phyloP scores from a whole-genome alignment of 2,329 filamentous ascomycete genomes.

The Cordyceps cateniannulata region DNA sequence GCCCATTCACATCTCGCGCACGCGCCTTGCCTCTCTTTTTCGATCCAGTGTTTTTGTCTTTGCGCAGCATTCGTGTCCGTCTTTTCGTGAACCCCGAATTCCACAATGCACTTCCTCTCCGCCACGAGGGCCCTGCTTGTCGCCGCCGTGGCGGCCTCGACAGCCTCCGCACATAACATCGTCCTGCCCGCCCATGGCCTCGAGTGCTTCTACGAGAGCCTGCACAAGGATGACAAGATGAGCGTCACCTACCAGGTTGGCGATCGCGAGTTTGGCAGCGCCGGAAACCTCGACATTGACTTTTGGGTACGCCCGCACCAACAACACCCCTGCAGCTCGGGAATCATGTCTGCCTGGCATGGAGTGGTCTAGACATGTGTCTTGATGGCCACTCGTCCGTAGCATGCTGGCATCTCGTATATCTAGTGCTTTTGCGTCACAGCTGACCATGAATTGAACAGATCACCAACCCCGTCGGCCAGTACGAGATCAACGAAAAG shows the following conservation, averaged over 20 bases:
- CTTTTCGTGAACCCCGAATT: neutral
- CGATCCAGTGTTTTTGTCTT: neutral
- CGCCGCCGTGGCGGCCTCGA: constrained; percentile 40
- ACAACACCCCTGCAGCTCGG: neutral
- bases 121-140: constrained; percentile 38
- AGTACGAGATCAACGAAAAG: constrained; percentile 74
- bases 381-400: neutral
- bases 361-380: neutral
- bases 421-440: neutral
- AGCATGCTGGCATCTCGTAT: neutral
- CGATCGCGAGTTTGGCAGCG: constrained; percentile 89
- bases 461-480: constrained; percentile 72
- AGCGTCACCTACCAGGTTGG: constrained; percentile 98
- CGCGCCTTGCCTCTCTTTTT: neutral
- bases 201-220: constrained; percentile 94
- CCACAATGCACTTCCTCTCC: constrained; percentile 36
- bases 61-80: neutral
- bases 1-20: neutral
- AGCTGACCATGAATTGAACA: constrained; percentile 25
- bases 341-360: neutral
- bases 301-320: constrained; percentile 72
- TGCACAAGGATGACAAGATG: constrained; percentile 95
- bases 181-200: constrained; percentile 86
- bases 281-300: constrained; percentile 91
- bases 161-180: constrained; percentile 84